These are phyloP conservation scores for Xylariales sp. DNA, from an alignment of 2,329 filamentous ascomycete species.

Conservation along the genomic window DNA sequence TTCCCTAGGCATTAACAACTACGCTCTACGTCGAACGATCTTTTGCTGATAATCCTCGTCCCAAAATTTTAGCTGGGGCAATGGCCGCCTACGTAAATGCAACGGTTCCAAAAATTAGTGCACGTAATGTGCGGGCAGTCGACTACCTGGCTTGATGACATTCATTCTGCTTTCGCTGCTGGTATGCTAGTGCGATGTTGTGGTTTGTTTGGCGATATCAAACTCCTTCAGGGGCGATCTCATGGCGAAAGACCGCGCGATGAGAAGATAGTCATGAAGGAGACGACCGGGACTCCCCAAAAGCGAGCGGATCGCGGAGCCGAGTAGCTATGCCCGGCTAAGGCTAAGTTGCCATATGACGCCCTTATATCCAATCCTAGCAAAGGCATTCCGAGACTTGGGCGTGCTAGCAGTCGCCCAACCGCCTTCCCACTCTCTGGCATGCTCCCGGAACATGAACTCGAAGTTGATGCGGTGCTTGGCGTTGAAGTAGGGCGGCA, in stretches of 20 bases:
- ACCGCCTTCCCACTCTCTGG: neutral
- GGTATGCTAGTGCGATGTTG: no score
- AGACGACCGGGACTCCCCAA: neutral
- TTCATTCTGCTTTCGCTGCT: no score
- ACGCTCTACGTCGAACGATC: neutral
- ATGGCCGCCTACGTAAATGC: neutral
- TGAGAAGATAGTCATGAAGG: neutral
- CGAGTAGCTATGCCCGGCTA: neutral
- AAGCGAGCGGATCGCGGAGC: neutral
- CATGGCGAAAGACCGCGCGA: no score
- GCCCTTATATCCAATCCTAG: neutral
- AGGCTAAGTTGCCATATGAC: slow-evolving; percentile 6
- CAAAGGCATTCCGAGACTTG: neutral
- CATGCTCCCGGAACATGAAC: neutral
- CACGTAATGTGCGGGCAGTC: no score
- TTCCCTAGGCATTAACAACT: neutral
- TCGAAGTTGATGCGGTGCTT: neutral
- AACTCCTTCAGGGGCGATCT: neutral
- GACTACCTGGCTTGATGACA: no score
- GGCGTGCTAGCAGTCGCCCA: neutral
- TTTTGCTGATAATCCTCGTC: neutral
- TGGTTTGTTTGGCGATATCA: no score
- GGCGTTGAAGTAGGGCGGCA: neutral
- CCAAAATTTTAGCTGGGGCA: neutral
- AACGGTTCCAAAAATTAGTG: no score